Evolutionary conservation across 768 basidiomycete genomes (phyloP).

Genomic region (Lepiota subincarnata): DNA sequence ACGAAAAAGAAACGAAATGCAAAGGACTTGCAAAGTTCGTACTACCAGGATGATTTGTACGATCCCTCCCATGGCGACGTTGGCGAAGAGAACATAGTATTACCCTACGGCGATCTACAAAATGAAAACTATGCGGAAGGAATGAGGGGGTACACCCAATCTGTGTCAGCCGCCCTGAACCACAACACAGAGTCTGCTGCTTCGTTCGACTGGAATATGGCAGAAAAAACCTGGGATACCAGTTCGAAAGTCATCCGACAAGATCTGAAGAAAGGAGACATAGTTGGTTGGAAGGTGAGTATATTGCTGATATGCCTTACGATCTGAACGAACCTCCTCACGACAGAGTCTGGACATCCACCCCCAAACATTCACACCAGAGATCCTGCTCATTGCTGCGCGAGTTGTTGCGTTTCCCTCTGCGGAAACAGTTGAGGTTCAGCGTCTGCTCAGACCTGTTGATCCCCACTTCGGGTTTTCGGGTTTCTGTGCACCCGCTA

Average conservation of each 20-base stretch:
- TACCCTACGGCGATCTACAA: conserved; percentile 18
- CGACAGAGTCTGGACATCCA: conserved; percentile 56
- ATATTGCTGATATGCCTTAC: background rate
- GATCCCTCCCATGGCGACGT: conserved; percentile 11
- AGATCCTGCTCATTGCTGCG: conserved; percentile 47
- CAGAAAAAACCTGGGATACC: conserved; percentile 29
- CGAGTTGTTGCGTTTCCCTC: conserved; percentile 25
- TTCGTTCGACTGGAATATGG: conserved; percentile 33
- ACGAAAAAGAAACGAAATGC: conserved; percentile 33
- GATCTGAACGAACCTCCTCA: background rate
- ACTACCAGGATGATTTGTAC: background rate
- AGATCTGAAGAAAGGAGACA: conserved; percentile 24
- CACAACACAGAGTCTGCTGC: conserved; percentile 1
- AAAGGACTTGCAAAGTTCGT: conserved; percentile 9
- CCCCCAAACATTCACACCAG: conserved; percentile 55
- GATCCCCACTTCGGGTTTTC: background rate
- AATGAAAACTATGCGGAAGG: conserved; percentile 14
- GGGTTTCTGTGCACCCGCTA: conserved; percentile 17
- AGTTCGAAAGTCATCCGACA: conserved; percentile 19
- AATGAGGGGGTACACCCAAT: background rate
- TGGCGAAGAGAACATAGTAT: conserved; percentile 14
- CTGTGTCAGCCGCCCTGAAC: too few relatives aligned
- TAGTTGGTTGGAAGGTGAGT: conserved; percentile 51
- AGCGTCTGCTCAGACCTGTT: conserved; percentile 15
- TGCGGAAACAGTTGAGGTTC: conserved; percentile 15